Percentiles rank a stretch among this genome's conserved stretches.
These are phyloP conservation scores for Blastobotrys arbuscula DNA, from an alignment of 1,139 yeast genomes.

Conservation along the genomic window DNA sequence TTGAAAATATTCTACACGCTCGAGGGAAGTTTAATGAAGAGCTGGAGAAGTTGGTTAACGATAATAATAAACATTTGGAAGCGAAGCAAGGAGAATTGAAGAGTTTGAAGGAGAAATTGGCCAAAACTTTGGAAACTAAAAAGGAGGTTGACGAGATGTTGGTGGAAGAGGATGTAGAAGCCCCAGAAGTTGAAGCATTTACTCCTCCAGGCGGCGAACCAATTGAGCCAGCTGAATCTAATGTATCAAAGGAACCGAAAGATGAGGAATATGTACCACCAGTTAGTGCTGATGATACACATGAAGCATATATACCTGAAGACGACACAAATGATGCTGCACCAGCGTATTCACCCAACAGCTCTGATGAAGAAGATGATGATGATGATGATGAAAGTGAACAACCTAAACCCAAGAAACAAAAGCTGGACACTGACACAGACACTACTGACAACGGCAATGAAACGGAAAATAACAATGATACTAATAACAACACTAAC, in stretches of 20 bases:
- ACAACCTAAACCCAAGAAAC: slow-evolving; percentile 28
- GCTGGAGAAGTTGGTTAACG: slow-evolving; percentile 40
- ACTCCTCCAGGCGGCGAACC: slow-evolving; percentile 19
- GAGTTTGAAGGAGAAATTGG: slow-evolving; percentile 41
- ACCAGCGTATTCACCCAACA: slow-evolving; percentile 37
- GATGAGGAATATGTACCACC: slow-evolving; percentile 7
- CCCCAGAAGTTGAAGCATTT: slow-evolving; percentile 10
- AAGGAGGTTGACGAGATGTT: slow-evolving; percentile 44
- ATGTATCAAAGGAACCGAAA: background rate
- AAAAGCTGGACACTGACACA: slow-evolving; percentile 27
- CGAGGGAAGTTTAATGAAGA: slow-evolving; percentile 41
- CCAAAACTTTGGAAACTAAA: slow-evolving; percentile 39
- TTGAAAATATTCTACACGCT: slow-evolving; percentile 39
- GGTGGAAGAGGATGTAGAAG: slow-evolving; percentile 24
- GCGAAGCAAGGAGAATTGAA: slow-evolving; percentile 43
- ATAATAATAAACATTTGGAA: slow-evolving; percentile 41
- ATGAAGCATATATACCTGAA: slow-evolving; percentile 5
- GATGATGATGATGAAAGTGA: slow-evolving; percentile 23
- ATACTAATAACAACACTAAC: slow-evolving; percentile 19
- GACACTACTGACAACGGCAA: slow-evolving; percentile 27
- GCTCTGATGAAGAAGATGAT: slow-evolving; percentile 34
- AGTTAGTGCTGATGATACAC: slow-evolving; percentile 3
- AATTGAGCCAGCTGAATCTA: background rate
- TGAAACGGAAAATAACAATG: slow-evolving; percentile 24
- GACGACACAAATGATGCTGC: slow-evolving; percentile 36